A percentile compares a stretch with the other conserved stretches of the same genome.
Conservation (phyloP, 1,139 yeast genomes). For the Citeromyces hawaiiensis region DNA sequence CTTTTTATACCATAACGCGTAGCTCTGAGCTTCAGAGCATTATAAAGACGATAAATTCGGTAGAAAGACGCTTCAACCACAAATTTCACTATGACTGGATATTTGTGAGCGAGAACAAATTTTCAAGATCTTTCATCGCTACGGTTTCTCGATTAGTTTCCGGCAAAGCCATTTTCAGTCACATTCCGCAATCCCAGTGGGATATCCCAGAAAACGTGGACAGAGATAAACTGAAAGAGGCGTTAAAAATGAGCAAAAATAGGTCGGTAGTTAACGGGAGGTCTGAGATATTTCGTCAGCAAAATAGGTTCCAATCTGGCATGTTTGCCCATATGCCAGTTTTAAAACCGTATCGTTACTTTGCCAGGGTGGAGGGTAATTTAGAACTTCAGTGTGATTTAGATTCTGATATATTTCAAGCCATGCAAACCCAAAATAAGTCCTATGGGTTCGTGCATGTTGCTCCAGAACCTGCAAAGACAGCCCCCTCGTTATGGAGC, state of each 20-base stretch:
- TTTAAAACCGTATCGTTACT: conserved; percentile 45
- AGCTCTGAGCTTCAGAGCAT: conserved; percentile 44
- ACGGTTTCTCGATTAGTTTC: conserved; percentile 19
- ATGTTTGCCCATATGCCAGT: conserved; percentile 48
- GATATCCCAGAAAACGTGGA: conserved; percentile 42
- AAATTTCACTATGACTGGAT: conserved; percentile 62
- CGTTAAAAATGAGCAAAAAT: conserved; percentile 29
- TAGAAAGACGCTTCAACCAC: conserved; percentile 61
- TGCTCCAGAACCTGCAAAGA: conserved; percentile 34
- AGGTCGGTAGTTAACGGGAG: conserved; percentile 37
- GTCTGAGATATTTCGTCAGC: conserved; percentile 46
- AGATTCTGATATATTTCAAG: conserved; percentile 48
- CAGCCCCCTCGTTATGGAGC: conserved; percentile 46
- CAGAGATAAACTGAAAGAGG: conserved; percentile 36
- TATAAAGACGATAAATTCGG: conserved; percentile 43
- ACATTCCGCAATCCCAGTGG: conserved; percentile 30
- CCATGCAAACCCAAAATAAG: conserved; percentile 45
- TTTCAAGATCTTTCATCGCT: conserved; percentile 23
- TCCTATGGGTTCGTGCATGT: conserved; percentile 51
- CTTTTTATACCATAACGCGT: conserved; percentile 56
- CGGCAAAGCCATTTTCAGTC: conserved; percentile 30
- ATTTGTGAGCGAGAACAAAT: conserved; percentile 42
- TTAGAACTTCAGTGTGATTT: conserved; percentile 49
- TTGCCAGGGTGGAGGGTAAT: conserved; percentile 65
- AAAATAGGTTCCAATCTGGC: conserved; percentile 60